phyloP scores from a whole-genome alignment of 164 flowering plant species.

The Paratinospora sagittata region DNA sequence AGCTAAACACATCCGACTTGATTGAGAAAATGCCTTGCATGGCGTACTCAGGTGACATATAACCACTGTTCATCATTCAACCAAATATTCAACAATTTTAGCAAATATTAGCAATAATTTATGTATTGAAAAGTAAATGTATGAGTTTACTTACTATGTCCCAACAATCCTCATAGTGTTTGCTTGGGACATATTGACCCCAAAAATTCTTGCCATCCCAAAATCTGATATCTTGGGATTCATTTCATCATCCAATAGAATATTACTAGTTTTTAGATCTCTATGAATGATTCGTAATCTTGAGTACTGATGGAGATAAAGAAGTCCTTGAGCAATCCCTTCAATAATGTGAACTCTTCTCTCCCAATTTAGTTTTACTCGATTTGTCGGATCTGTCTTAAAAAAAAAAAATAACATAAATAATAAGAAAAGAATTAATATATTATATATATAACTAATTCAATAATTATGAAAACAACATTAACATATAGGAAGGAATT shows the following conservation, averaged over 20 bases:
- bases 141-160: not conserved
- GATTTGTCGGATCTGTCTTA: not conserved
- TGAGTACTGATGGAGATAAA: conserved; percentile 1
- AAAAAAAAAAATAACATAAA: not conserved
- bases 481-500: not conserved
- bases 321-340: not conserved
- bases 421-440: too few species aligned
- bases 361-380: not conserved
- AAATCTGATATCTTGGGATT: not conserved
- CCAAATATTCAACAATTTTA: too few species aligned
- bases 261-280: not conserved
- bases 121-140: not conserved
- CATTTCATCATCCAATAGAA: not conserved
- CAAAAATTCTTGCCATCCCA: not conserved
- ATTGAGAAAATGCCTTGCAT: not conserved
- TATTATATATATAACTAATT: not conserved
- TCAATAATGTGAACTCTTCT: not conserved
- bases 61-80: not conserved
- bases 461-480: not conserved
- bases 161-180: not conserved
- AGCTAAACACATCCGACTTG: not conserved
- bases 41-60: not conserved
- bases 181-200: not conserved
- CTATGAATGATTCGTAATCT: conserved; percentile 1
- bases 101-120: not conserved